A percentile compares a stretch with the other conserved stretches of the same genome.
Conservation (phyloP, 2,329 filamentous ascomycete species). For the Dactylonectria macrodidyma region DNA sequence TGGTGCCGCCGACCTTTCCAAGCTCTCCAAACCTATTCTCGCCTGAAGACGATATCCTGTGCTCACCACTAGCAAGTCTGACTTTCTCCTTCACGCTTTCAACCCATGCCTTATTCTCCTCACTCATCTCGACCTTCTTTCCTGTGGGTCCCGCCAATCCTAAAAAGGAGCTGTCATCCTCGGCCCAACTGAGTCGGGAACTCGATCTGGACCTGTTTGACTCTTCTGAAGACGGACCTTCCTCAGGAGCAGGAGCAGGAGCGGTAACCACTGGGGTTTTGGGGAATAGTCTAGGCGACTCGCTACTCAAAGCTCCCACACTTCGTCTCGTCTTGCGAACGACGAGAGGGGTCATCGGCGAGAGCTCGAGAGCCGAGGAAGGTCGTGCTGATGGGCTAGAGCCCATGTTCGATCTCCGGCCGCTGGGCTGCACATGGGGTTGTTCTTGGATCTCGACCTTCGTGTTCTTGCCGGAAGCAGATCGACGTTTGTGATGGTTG, state of each 20-base stretch:
- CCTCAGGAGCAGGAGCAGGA: conserved; percentile 50
- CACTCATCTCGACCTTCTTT: conserved; percentile 76
- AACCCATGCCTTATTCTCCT: conserved; percentile 84
- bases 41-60: conserved; percentile 51
- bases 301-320: conserved; percentile 54
- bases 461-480: conserved; percentile 61
- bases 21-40: conserved; percentile 74
- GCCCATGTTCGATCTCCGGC: conserved; percentile 49
- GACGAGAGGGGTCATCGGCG: conserved; percentile 64
- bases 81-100: conserved; percentile 88
- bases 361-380: conserved; percentile 55
- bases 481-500: conserved; percentile 87
- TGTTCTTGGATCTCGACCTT: conserved; percentile 73
- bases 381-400: conserved; percentile 61
- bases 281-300: conserved; percentile 53
- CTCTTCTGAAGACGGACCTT: conserved; percentile 61
- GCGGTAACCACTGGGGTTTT: conserved; percentile 60
- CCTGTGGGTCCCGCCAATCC: conserved; percentile 80
- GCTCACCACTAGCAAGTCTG: conserved; percentile 76
- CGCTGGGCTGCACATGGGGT: conserved; percentile 50
- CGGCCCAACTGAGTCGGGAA: conserved; percentile 70
- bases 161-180: conserved; percentile 71
- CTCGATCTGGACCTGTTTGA: conserved; percentile 66
- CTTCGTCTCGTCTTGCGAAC: conserved; percentile 69
- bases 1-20: conserved; percentile 80